Percentiles rank a stretch among this genome's conserved stretches.
These are phyloP conservation scores for Calonectria pauciramosa DNA, from an alignment of 2,329 filamentous ascomycete species.

Conservation along the genomic window DNA sequence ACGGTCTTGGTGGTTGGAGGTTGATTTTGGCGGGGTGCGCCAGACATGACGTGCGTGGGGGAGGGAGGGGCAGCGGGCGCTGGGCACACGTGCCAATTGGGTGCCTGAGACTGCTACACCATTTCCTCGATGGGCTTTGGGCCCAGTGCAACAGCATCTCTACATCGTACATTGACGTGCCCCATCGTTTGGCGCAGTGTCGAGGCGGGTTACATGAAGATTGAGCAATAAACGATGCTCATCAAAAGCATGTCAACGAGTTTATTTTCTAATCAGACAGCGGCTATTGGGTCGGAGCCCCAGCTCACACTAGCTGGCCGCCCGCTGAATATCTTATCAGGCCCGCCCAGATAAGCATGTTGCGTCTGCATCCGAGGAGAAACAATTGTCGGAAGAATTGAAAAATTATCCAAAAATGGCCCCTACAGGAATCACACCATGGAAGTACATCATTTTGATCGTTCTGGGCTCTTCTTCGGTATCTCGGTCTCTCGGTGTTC, in stretches of 20 bases:
- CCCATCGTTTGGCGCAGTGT: neutral
- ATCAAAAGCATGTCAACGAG: neutral
- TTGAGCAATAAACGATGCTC: neutral
- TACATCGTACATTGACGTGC: neutral
- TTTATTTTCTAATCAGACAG: neutral
- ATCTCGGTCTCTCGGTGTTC: neutral
- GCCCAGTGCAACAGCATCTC: neutral
- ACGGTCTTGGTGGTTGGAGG: constrained; percentile 8
- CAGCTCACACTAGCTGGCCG: neutral
- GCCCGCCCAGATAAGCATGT: constrained; percentile 5
- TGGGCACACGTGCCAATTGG: constrained; percentile 3
- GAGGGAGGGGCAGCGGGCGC: constrained; percentile 14
- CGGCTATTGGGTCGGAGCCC: neutral
- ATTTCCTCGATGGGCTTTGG: neutral
- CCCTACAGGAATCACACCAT: neutral
- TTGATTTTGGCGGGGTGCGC: constrained; percentile 20
- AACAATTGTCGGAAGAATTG: constrained; percentile 10
- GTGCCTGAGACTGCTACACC: neutral
- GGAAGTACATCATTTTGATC: neutral
- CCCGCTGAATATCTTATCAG: constrained; percentile 16
- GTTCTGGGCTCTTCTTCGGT: neutral
- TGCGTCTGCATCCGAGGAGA: constrained; percentile 24
- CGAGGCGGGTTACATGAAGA: neutral
- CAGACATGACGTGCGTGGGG: constrained; percentile 22
- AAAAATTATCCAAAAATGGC: neutral